Evolutionary conservation across 257 asterid species (phyloP), one percentile per base, ranked within the genome.

Genomic region (Thymus quinquecostatus): DNA sequence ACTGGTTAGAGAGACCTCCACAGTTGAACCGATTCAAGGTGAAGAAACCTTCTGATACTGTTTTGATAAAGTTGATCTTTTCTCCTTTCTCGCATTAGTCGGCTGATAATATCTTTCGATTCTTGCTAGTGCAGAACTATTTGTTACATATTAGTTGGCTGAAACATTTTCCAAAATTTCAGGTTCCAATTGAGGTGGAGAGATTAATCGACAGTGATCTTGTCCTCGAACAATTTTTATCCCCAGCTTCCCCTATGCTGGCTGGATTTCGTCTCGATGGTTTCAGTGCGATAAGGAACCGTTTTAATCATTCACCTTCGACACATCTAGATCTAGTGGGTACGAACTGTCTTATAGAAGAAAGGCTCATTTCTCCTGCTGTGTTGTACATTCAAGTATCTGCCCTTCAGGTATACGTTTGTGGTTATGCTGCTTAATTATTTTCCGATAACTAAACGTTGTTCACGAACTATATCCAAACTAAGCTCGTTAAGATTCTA

Each of bases 261-360:
- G 93, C 96, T 67, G 99, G 99, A 63, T 95, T 95, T 82, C 99
- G 97, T 50, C 79, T 95, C 70, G 99, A 94, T 76, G 97, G 94
- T 77, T 87, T 95, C 80, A 85, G 86, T 79, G 92, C 92, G 30
- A 88, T 95, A 79, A 95, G 87, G 85, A 91, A 83, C 74, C 84
- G 96, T 51, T 86, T 86, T 54, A 83, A 80, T 75, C 99, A 91
- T 81, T 91, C 98, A 55, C 99, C 96, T 58, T 73, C 86, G 30
- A 10, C 85, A 53, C 86, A 79, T 66, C 71, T 68, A 66, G 84
- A 82, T 70, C 41, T 78, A 54, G 77, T 74, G 80, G 84, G 76
- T 13, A 69, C 70, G 33, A 71, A 79, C 40, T 74, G 72, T 71
- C 76, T 87, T 67, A 71, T 94, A 53, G 99, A 94, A 57, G 98